Conservation (phyloP, 1,284 basidiomycete species). For the Tilletia caries region DNA sequence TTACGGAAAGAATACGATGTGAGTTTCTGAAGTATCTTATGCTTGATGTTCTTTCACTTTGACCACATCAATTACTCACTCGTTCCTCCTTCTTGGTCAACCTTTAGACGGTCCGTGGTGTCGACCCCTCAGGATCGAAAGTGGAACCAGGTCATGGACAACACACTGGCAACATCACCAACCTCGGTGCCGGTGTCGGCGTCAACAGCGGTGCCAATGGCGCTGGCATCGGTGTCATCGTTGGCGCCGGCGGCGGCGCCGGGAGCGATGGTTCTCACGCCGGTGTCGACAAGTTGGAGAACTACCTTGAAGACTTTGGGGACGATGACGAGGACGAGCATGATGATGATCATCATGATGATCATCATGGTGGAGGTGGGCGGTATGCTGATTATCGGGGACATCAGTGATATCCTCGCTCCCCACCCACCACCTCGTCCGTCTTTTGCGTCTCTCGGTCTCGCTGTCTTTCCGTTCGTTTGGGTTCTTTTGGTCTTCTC, state of each 20-base stretch:
- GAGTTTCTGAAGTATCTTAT: no score
- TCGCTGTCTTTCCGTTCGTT: no score
- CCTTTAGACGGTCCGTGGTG: not conserved
- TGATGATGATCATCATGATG: not conserved
- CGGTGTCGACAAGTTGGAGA: conserved; percentile 9
- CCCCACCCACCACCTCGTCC: not conserved
- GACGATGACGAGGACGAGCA: conserved; percentile 8
- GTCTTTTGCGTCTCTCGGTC: no score
- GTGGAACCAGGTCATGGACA: no score
- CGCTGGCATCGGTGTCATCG: not conserved
- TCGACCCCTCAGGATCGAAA: not conserved
- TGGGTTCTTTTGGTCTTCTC: no score
- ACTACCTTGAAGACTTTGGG: conserved; percentile 4
- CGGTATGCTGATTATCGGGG: not conserved
- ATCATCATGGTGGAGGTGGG: not conserved
- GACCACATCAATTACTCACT: no score
- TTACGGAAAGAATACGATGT: conserved; percentile 43
- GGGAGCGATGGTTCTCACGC: not conserved
- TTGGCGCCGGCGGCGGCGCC: not conserved
- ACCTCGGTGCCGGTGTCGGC: not conserved
- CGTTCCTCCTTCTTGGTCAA: not conserved
- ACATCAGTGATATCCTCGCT: not conserved
- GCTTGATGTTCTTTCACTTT: not conserved
- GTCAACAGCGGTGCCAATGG: not conserved
- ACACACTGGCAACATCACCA: not conserved